Evolutionary conservation across 2,329 filamentous ascomycete species (phyloP).

Genomic region (Daldinia eschscholtzii): DNA sequence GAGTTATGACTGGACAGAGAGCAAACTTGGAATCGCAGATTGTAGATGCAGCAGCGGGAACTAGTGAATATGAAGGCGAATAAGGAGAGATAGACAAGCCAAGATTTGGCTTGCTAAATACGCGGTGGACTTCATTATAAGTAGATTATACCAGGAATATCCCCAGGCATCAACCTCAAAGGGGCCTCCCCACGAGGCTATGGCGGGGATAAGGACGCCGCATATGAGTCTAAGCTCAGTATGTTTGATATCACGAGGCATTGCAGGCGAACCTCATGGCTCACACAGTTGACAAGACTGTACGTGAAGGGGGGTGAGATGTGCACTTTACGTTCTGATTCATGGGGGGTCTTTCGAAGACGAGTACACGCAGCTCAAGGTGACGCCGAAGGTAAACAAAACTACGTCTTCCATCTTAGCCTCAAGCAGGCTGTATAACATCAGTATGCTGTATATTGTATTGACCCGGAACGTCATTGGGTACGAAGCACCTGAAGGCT

Average conservation of each 20-base stretch:
- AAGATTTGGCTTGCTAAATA: conserved; percentile 40
- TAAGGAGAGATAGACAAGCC: conserved; percentile 40
- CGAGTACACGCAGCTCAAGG: conserved; percentile 11
- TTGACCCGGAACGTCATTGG: conserved; percentile 37
- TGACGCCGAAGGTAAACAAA: neutral
- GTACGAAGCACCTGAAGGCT: conserved; percentile 26
- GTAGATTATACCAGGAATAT: conserved; percentile 20
- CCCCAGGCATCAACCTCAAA: conserved; percentile 22
- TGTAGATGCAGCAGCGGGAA: conserved; percentile 43
- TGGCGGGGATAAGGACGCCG: conserved; percentile 23
- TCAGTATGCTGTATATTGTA: neutral
- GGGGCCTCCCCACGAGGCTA: conserved; percentile 47
- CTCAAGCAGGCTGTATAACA: conserved; percentile 32
- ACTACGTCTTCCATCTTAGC: conserved; percentile 14
- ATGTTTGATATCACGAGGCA: conserved; percentile 37
- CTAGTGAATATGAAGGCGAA: conserved; percentile 46
- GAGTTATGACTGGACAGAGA: conserved; percentile 35
- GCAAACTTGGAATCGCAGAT: conserved; percentile 35
- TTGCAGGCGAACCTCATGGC: conserved; percentile 34
- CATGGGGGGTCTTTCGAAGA: conserved; percentile 7
- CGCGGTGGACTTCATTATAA: conserved; percentile 46
- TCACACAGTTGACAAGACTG: conserved; percentile 25
- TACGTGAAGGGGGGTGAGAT: conserved; percentile 23
- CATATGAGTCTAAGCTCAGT: conserved; percentile 36
- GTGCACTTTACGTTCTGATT: conserved; percentile 11